Evolutionary conservation across 768 basidiomycete genomes (phyloP), one percentile per base, ranked within the genome.

Genomic region (Kwoniella mangroviensis): DNA sequence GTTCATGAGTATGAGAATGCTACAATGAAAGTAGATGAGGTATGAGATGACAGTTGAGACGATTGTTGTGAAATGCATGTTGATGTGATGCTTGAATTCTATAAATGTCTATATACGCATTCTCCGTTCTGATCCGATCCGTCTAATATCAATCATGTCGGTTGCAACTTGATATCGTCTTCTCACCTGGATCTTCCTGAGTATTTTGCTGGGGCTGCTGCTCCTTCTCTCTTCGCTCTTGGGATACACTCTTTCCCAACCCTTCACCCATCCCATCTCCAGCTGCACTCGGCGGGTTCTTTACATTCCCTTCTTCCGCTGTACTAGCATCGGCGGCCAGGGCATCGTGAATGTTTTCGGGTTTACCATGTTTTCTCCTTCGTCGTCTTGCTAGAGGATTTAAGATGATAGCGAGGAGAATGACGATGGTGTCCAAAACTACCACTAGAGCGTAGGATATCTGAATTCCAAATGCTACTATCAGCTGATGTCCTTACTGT

Each of bases 371-470:
- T 41, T 63, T 53, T 9, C 55, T 70, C 28, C 77, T 69, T 21
- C 73, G 67, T 9, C 77, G 68, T 45, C 66, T 73, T 2, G 76
- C 77, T 0, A 85, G 79, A 1, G 90, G 90, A 78, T 92, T 92
- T 43, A 92, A 86, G 26, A 91, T 86, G 11, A 88, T 68, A 0
- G 90, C 89, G 4, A 88, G 85, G 17, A 91, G 40, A 21, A 92
- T 76, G 45, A 93, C 86, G 13, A 87, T 74, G 0, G 85, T 85
- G 74, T 92, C 91, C 63, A 92, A 82, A 0, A 90, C 83, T 34
- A 89, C 83, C 24, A 92, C 90, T 15, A 88, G 80, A 15, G 87
- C 84, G 77, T 91, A 92, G 0, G 88, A 76, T 60, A 81, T 64
- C 78, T 79, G 63, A 53, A 3, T 9, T 49, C 15, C 19, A 12